Evolutionary conservation across 2,329 filamentous ascomycete genomes (phyloP), one percentile per base, ranked within the genome.

Genomic region (Aspergillus sp.): DNA sequence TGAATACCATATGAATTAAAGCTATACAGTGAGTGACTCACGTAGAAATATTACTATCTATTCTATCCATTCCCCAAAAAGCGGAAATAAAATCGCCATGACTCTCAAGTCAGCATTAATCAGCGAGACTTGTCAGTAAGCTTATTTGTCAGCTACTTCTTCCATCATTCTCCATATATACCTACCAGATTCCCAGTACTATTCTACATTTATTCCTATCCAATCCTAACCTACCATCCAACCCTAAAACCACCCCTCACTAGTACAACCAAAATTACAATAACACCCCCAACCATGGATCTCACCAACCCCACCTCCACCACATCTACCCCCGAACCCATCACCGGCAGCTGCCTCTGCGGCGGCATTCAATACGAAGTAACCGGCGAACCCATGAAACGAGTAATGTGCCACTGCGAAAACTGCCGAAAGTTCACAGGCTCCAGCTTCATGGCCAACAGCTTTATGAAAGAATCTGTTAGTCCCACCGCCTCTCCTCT

Each of bases 341-440:
- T 55, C 8, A 55, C 44, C n/a, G 68, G 68, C 10, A 63, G 63
- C 15, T 70, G 68, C 19, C 63, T 70, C 50, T 70, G 68, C 53
- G 58, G 58, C 19, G 54, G 54, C n/a, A 47, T 70, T 8, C 52
- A 60, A 15, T 70, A 68, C 54, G 42, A 64, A 52, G 8, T 69
- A 5, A 60, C 57, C n/a, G 67, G 62, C 5, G 19, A 39, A 1
- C 65, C 67, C 0, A 11, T 58, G 11, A 55, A 58, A 15, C 60
- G 57, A 36, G 51, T 66, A 3, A 44, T 68, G 25, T 70, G 68
- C 55, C 64, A 70, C 59, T 70, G 68, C 47, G 53, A 66, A 17
- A 69, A 58, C 23, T 70, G 68, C 50, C 68, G 67, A 30, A 67
- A 70, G 41, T 48, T 52, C 27, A 66, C 59, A 10, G 68, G 67